Base-by-base conservation (phyloP, 164 flowering plant genomes). In the Chimonanthus salicifolius region DNA sequence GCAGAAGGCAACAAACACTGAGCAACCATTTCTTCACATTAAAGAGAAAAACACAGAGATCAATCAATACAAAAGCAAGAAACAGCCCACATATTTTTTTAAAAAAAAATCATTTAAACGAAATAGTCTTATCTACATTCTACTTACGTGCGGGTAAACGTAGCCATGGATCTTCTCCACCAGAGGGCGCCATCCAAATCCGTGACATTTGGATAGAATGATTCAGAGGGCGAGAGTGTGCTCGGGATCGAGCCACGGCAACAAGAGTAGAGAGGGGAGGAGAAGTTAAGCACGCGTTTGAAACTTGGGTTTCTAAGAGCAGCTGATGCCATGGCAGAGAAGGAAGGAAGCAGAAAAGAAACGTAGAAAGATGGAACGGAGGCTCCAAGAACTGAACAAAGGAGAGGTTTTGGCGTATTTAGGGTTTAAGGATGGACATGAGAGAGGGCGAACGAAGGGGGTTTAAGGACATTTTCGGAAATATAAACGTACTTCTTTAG, bases 161-260 rank as follows among this genome's bases (percentile, higher is more conserved):
- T 94, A 58, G 96, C 98, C 97, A 94, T 89, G 79, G 94, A 90
- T 88, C 54, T 66, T 33, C 96, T 87, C 89, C 87, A 88, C 93
- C 87, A 86, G 0, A 84, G 74, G 6, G 44, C 72, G 49, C 50
- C 49, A 73, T 72, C 69, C 4, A 65, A 74, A 43, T 69, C 20
- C 16, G 69, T 21, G 5, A 82, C 91, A 79, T 81, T 74, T 54
- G 80, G 74, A 49, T 58, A 75, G 3, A 78, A n/a, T 11, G 86
- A 78, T 13, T 84, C 86, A 2, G 80, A 64, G 70, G 75, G 5
- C 0, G 84, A 64, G 15, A 72, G 62, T 9, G 46, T 80, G 49
- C 73, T 13, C 5, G 83, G 58, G 71, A 84, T 64, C 7, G 84
- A 78, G 69, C 84, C 87, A 7, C 92, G 80, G 63, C 85, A 80